These are phyloP conservation scores for Scalesia atractyloides DNA, from an alignment of 129 eudicot species.

Conservation along the genomic window DNA sequence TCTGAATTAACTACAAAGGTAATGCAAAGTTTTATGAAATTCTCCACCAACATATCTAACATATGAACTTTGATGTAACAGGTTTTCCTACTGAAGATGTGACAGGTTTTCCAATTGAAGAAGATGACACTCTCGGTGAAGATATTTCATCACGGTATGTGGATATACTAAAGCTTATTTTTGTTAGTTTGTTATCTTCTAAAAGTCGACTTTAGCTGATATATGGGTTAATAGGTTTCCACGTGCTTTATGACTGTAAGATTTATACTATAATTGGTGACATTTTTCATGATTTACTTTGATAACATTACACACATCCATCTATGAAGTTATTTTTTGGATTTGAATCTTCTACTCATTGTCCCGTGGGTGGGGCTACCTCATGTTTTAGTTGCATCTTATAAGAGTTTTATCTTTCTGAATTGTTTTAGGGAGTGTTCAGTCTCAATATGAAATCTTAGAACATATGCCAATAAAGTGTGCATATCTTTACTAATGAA, in stretches of 20 bases:
- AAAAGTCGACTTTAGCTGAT: background rate
- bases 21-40: background rate
- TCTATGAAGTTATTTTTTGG: background rate
- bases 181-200: background rate
- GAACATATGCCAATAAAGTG: background rate
- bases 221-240: background rate
- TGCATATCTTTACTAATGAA: background rate
- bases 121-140: conserved; percentile 61
- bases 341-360: background rate
- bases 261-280: background rate
- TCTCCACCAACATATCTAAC: background rate
- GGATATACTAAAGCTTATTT: background rate
- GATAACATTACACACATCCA: background rate
- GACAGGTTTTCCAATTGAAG: conserved; percentile 56
- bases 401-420: background rate
- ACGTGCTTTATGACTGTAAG: background rate
- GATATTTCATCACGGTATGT: conserved; percentile 80
- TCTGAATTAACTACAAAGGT: background rate
- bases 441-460: background rate
- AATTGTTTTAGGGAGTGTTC: background rate
- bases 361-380: background rate
- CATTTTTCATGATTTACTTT: background rate
- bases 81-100: conserved; percentile 58
- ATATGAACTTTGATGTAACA: conserved; percentile 21
- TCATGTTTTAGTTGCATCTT: background rate